Evolutionary conservation across 2,329 filamentous ascomycete species (phyloP).

Genomic region (Penicillium freii): DNA sequence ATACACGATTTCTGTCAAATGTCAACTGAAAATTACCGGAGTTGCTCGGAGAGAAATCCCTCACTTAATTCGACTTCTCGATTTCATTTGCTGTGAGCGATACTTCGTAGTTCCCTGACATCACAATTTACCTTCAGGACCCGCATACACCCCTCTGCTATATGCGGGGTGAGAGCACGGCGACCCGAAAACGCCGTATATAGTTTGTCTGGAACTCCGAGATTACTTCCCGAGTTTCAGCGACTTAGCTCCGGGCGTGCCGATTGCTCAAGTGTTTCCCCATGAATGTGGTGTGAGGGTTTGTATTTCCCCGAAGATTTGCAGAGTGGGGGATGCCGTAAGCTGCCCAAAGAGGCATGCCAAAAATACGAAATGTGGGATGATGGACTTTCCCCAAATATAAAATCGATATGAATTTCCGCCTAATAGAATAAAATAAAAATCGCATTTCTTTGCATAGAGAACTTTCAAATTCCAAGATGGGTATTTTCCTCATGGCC

Average conservation of each 20-base stretch:
- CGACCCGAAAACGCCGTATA: background rate
- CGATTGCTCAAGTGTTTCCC: background rate
- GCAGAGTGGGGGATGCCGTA: background rate
- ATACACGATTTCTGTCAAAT: background rate
- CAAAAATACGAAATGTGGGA: background rate
- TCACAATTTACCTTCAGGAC: background rate
- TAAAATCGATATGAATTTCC: background rate
- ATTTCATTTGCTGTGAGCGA: background rate
- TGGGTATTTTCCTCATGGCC: background rate
- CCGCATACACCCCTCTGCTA: background rate
- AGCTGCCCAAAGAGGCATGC: background rate
- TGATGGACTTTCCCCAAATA: background rate
- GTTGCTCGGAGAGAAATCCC: background rate
- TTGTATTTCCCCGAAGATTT: conserved; percentile 17
- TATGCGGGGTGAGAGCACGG: background rate
- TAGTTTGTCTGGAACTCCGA: background rate
- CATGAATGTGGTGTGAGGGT: background rate
- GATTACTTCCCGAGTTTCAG: conserved; percentile 7
- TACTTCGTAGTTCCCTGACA: background rate
- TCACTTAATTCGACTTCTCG: background rate
- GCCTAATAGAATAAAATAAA: background rate
- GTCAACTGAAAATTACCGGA: background rate
- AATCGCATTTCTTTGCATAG: background rate
- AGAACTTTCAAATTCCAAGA: background rate
- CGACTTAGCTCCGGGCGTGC: conserved; percentile 5